These are phyloP conservation scores for Schizosaccharomyces lindneri DNA, from an alignment of 805 yeast genomes.

Conservation along the genomic window DNA sequence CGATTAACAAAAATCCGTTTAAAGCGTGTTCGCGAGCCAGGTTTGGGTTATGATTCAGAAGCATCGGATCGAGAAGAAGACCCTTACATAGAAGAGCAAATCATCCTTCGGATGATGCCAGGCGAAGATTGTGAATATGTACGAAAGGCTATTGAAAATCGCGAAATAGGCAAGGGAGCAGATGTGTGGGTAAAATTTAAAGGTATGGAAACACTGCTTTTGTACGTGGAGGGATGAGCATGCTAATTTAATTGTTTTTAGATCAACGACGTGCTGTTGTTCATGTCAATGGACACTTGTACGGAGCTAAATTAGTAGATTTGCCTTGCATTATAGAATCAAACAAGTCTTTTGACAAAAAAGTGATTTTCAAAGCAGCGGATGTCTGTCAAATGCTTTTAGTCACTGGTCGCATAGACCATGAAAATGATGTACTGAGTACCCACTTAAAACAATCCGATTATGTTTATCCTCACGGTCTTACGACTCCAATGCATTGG, in stretches of 20 bases:
- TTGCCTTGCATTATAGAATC: conserved; percentile 72
- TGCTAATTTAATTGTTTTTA: neutral
- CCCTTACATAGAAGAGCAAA: conserved; percentile 71
- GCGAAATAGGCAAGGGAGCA: conserved; percentile 12
- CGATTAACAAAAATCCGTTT: conserved; percentile 17
- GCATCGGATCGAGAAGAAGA: conserved; percentile 92
- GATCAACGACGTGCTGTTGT: conserved; percentile 61
- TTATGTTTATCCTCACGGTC: conserved; percentile 39
- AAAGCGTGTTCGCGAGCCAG: conserved; percentile 46
- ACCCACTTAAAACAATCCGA: conserved; percentile 9
- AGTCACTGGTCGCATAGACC: conserved; percentile 32
- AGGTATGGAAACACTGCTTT: neutral
- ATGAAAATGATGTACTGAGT: conserved; percentile 19
- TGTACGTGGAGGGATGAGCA: neutral
- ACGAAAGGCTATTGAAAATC: conserved; percentile 41
- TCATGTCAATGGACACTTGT: conserved; percentile 38
- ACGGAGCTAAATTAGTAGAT: conserved; percentile 68
- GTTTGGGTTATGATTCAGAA: conserved; percentile 91
- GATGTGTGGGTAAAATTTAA: conserved; percentile 60
- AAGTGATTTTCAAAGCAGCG: conserved; percentile 64
- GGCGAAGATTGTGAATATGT: conserved; percentile 49
- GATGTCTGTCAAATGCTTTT: conserved; percentile 70
- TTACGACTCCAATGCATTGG: conserved; percentile 56
- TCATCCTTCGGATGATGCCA: conserved; percentile 42
- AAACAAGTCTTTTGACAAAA: conserved; percentile 68